Percentiles rank a stretch among this genome's conserved stretches.
Evolutionary conservation across 2,329 filamentous ascomycete genomes (phyloP).

Genomic region (Colletotrichum zoysiae): DNA sequence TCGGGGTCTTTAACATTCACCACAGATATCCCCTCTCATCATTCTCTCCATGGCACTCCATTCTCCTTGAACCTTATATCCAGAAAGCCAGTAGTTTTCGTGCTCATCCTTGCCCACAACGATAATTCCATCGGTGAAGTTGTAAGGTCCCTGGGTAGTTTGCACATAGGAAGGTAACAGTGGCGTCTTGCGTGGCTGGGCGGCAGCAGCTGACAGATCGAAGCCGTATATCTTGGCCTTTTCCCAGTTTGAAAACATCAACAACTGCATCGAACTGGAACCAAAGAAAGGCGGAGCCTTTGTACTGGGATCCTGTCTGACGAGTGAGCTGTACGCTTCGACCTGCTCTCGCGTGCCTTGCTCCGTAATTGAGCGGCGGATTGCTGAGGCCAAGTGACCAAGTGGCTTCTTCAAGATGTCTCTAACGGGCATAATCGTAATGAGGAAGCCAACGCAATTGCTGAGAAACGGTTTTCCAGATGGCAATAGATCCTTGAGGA

Average conservation of each 20-base stretch:
- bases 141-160: neutral
- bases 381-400: slow-evolving; percentile 4
- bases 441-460: slow-evolving; percentile 14
- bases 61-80: neutral
- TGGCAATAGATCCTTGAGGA: slow-evolving; percentile 5
- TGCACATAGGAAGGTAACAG: neutral
- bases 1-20: neutral
- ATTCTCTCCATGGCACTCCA: neutral
- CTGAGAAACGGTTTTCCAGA: neutral
- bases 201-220: neutral
- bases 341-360: slow-evolving; percentile 15
- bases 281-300: slow-evolving; percentile 50
- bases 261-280: slow-evolving; percentile 48
- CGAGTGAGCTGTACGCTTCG: slow-evolving; percentile 5
- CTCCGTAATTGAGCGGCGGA: neutral
- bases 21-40: neutral
- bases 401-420: neutral
- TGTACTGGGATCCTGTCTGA: slow-evolving; percentile 34
- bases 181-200: neutral
- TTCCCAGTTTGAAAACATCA: neutral
- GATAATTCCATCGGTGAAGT: neutral
- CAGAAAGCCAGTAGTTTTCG: neutral
- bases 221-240: neutral
- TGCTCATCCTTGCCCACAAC: neutral
- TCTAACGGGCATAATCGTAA: neutral